A percentile compares a stretch with the other conserved stretches of the same genome.
Conservation (phyloP, 169 alveolate species). For the Plasmodium malariae region DNA sequence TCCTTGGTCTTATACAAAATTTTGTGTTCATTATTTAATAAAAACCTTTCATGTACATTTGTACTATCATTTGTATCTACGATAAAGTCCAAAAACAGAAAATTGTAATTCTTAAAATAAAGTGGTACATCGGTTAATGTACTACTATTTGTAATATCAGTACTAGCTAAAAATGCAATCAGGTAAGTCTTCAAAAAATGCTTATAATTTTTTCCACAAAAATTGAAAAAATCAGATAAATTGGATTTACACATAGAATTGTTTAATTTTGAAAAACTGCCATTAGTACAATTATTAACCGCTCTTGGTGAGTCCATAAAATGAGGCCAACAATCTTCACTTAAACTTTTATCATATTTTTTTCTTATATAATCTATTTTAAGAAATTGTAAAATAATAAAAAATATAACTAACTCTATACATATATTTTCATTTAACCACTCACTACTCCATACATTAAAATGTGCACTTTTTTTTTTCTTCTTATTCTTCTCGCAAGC, state of each 20-base stretch:
- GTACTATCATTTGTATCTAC: constrained; percentile 38
- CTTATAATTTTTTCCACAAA: constrained; percentile 31
- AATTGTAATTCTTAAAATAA: constrained; percentile 26
- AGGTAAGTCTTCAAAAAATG: constrained; percentile 34
- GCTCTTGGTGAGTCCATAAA: neutral
- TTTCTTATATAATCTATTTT: constrained; percentile 53
- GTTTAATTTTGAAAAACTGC: neutral
- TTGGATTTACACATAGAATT: constrained; percentile 6
- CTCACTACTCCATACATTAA: constrained; percentile 11
- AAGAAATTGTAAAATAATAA: constrained; percentile 55
- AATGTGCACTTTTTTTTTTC: neutral
- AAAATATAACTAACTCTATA: constrained; percentile 54
- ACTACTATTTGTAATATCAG: constrained; percentile 36
- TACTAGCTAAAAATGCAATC: constrained; percentile 26
- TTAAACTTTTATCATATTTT: constrained; percentile 64
- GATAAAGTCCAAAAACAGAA: constrained; percentile 54
- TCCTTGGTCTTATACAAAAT: constrained; percentile 44
- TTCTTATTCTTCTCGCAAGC: neutral
- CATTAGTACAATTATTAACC: neutral
- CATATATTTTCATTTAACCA: constrained; percentile 51
- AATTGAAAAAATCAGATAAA: constrained; percentile 35
- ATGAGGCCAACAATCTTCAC: constrained; percentile 73
- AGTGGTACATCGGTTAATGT: constrained; percentile 28
- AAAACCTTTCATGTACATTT: constrained; percentile 56
- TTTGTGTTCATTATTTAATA: constrained; percentile 25